A percentile compares a stretch with the other conserved stretches of the same genome.
phyloP scores from a whole-genome alignment of 75 land plant species.

The Pinus taeda region DNA sequence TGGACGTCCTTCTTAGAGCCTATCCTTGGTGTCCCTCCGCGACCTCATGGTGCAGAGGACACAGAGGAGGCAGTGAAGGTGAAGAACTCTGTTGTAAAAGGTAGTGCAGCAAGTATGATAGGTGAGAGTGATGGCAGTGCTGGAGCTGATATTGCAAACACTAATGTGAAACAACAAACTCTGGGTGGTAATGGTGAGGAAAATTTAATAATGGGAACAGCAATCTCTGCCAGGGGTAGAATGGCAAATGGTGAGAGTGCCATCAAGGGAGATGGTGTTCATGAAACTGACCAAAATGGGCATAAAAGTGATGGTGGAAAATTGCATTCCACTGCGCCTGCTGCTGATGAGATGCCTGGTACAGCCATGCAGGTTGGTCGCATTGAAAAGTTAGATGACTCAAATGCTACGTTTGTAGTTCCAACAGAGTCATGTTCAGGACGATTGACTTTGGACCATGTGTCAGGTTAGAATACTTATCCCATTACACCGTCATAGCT shows the following conservation, averaged over 20 bases:
- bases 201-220: constrained; percentile 19
- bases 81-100: constrained; percentile 28
- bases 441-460: constrained; percentile 11
- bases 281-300: constrained; percentile 17
- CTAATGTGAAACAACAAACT: constrained; percentile 17
- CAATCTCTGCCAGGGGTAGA: constrained; percentile 20
- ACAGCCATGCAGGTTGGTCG: constrained; percentile 12
- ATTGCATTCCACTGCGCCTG: constrained; percentile 11
- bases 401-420: constrained; percentile 19
- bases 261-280: constrained; percentile 19
- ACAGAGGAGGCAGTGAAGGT: constrained; percentile 62
- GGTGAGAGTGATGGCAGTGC: constrained; percentile 50
- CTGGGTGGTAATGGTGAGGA: constrained; percentile 30
- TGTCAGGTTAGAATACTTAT: constrained; percentile 25
- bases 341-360: constrained; percentile 24
- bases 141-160: constrained; percentile 18
- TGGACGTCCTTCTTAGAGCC: constrained; percentile 89
- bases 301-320: constrained; percentile 26
- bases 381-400: constrained; percentile 16
- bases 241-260: constrained; percentile 34
- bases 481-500: background rate
- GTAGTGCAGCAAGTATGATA: constrained; percentile 18
- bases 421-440: constrained; percentile 24
- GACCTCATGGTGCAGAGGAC: constrained; percentile 71
- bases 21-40: constrained; percentile 69